phyloP scores from a whole-genome alignment of 108 stramenopile genomes.

The Schizochytrium sp. region DNA sequence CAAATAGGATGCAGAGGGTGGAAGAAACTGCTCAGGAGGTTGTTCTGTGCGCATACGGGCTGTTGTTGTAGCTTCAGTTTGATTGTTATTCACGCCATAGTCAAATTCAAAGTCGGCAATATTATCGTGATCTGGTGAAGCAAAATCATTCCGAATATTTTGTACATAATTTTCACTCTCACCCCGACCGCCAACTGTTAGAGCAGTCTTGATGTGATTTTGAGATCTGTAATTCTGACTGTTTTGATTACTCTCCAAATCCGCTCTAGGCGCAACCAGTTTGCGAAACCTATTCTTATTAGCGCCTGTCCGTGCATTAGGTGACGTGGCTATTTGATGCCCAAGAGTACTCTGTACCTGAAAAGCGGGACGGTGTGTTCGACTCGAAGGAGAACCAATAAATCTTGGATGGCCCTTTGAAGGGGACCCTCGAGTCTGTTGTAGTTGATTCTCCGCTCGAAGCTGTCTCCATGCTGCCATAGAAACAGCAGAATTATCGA shows the following conservation, averaged over 20 bases:
- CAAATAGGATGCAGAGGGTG: neutral
- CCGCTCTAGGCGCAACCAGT: no score
- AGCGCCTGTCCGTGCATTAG: no score
- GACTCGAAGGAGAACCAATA: neutral
- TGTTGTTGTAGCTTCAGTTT: neutral
- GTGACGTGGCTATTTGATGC: no score
- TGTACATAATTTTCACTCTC: neutral
- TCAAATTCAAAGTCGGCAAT: neutral
- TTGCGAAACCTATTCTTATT: no score
- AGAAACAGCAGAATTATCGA: no score
- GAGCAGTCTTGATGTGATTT: neutral
- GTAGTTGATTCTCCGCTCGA: neutral
- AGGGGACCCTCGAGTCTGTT: neutral
- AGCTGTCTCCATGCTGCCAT: neutral
- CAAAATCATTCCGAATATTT: neutral
- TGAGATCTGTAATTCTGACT: neutral
- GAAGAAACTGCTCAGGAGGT: no score
- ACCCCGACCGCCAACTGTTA: neutral
- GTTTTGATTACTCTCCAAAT: no score
- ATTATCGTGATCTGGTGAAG: neutral
- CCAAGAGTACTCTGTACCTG: no score
- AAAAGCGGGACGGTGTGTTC: neutral
- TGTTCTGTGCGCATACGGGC: no score
- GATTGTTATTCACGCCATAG: neutral
- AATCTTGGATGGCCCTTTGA: neutral